Evolutionary conservation across 164 flowering plant species (phyloP), one percentile per base, ranked within the genome.

Genomic region (Cinnamomum micranthum): DNA sequence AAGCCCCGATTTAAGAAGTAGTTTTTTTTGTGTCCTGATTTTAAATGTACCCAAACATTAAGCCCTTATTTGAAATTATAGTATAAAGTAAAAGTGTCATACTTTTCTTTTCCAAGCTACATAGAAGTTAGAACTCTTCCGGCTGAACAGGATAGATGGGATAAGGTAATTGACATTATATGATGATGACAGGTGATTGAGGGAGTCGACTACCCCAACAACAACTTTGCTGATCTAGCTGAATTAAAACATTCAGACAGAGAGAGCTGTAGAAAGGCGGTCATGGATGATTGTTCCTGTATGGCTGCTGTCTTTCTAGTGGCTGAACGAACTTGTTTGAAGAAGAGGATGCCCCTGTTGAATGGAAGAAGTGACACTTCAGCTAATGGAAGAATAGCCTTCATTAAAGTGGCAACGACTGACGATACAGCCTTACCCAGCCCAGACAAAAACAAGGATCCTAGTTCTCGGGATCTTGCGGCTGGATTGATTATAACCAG

Each of bases 211-310:
- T 75, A 74, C 62, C 63, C 77, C 3, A 55, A 20, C 12, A 59
- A 63, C 11, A 4, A 10, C 11, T 33, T 19, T n/a, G 77, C 70
- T 25, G 80, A 82, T 70, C 69, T 77, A 68, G 67, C 73, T 0
- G 52, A 55, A 17, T 14, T 79, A n/a, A 19, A 4, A 20, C 3
- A 31, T 7, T 68, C 69, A 23, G 78, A 77, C 70, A n/a, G 17
- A 72, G 76, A 72, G 67, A 77, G 72, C 23, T 79, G 84, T 73
- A 70, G 51, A 68, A 52, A 72, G 69, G 76, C 80, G 7, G 20
- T 77, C 20, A 65, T 65, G 68, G 82, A 75, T 27, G 84, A 82
- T 73, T 82, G 84, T 52, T 82, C 77, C 14, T 66, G 65, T 52
- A 15, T 73, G 33, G 80, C 75, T n/a, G 82, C 82, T 24, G 20